Percentiles rank a stretch among this genome's conserved stretches.
phyloP scores from a whole-genome alignment of 2,329 filamentous ascomycete species.

The Cladophialophora carrionii region DNA sequence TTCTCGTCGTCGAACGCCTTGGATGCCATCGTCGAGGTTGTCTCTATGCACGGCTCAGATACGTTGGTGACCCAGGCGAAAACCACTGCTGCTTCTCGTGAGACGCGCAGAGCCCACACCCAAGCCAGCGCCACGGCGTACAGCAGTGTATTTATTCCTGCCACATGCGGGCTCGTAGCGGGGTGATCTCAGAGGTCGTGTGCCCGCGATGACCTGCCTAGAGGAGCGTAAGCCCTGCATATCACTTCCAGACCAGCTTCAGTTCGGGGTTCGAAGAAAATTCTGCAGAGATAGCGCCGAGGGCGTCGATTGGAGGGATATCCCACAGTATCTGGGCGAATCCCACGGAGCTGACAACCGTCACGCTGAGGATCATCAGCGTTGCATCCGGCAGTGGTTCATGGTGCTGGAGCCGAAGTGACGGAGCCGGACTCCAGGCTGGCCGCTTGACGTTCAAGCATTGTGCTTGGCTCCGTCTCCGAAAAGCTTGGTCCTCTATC shows the following conservation, averaged over 20 bases:
- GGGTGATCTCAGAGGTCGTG: neutral
- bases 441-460: neutral
- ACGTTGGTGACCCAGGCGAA: too few species aligned
- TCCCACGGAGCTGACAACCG: conserved; percentile 10
- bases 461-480: conserved; percentile 7
- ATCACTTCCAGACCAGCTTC: conserved; percentile 18
- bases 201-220: conserved; percentile 12
- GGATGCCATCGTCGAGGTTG: neutral
- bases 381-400: conserved; percentile 13
- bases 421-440: neutral
- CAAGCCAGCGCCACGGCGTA: neutral
- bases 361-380: neutral
- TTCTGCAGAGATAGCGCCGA: conserved; percentile 9
- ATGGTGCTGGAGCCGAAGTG: neutral
- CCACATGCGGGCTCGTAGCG: neutral
- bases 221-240: neutral
- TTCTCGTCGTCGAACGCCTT: conserved; percentile 25
- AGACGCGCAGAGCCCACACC: too few species aligned
- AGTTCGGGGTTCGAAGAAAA: conserved; percentile 6
- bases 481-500: conserved; percentile 1
- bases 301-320: conserved; percentile 9
- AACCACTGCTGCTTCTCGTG: too few species aligned
- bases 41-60: neutral
- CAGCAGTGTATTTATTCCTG: conserved; percentile 17
- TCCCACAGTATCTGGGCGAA: conserved; percentile 1